Evolutionary conservation across 768 basidiomycete species (phyloP), one percentile per base, ranked within the genome.

Genomic region (Mycena epipterygia): DNA sequence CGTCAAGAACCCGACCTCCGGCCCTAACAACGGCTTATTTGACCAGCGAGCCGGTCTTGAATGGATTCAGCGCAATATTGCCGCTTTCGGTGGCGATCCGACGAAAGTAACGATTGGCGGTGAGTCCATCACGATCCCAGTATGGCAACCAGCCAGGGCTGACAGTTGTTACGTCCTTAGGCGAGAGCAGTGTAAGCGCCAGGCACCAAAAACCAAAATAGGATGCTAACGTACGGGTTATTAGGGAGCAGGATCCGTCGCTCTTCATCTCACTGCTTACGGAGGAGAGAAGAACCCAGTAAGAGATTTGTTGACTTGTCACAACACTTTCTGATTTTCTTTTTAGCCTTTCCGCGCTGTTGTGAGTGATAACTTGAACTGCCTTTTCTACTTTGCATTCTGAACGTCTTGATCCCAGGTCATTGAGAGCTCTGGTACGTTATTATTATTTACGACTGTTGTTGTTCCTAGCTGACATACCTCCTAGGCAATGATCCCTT

Each of bases 11-110:
- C 17, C 65, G 7, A 74, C 70, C n/a, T 76, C 81, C 11, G 76
- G 78, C 58, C 72, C 78, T 6, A 83, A 83, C 67, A 80, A 75
- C 30, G 82, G 82, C 21, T 68, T 84, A 1, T 68, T 81, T 29
- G 83, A 84, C 70, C 81, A 83, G 62, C 77, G 82, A 14, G 80
- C 78, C 0, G 78, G 76, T 0, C 65, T 83, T n/a, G 78, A 81
- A 44, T 83, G 82, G 82, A 74, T 82, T 11, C 79, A 79, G 58
- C 74, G 79, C 37, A 73, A 82, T 62, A 82, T 84, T 12, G 67
- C 46, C 14, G 65, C 75, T 25, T 80, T 81, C 66, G 80, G 78
- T 21, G 78, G 78, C 11, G 72, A 78, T 53, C 78, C 77, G 2
- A 55, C 51, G 3, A 74, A 74, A 27, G 73, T 80, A 19, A 80